phyloP scores from a whole-genome alignment of 2,329 filamentous ascomycete genomes.

The Lanzia echinophila region DNA sequence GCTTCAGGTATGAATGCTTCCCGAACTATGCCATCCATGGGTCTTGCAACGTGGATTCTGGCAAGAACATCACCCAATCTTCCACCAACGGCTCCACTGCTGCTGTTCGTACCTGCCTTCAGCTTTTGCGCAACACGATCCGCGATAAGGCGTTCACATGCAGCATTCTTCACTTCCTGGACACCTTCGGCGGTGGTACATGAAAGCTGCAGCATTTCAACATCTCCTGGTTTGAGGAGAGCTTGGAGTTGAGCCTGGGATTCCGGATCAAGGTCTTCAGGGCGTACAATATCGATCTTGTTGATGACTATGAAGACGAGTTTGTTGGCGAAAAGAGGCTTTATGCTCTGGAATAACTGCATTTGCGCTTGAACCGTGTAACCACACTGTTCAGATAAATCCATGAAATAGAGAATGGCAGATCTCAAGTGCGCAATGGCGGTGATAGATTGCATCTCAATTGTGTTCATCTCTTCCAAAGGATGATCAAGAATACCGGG shows the following conservation, averaged over 20 bases:
- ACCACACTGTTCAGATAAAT: conserved; percentile 92
- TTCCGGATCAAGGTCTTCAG: conserved; percentile 78
- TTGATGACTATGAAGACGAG: conserved; percentile 95
- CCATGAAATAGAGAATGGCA: conserved; percentile 97
- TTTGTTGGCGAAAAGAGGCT: conserved; percentile 95
- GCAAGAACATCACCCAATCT: conserved; percentile 85
- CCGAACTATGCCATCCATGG: conserved; percentile 69
- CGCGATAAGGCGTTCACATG: conserved; percentile 86
- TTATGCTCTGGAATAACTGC: conserved; percentile 91
- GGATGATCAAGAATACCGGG: conserved; percentile 98
- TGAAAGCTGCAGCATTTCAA: conserved; percentile 87
- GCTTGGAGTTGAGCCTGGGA: conserved; percentile 71
- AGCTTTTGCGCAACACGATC: conserved; percentile 93
- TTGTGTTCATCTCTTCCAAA: conserved; percentile 98
- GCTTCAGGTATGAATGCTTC: conserved; percentile 87
- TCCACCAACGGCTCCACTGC: conserved; percentile 67
- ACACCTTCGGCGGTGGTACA: conserved; percentile 94
- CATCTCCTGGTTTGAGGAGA: conserved; percentile 78
- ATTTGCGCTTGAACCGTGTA: conserved; percentile 92
- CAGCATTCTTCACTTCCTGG: conserved; percentile 89
- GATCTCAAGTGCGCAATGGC: conserved; percentile 95
- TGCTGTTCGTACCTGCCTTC: conserved; percentile 80
- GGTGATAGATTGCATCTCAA: conserved; percentile 98
- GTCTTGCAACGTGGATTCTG: conserved; percentile 94
- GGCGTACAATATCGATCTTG: conserved; percentile 90